Conservation (phyloP, 805 yeast species). For the Priceomyces fermenticarens region DNA sequence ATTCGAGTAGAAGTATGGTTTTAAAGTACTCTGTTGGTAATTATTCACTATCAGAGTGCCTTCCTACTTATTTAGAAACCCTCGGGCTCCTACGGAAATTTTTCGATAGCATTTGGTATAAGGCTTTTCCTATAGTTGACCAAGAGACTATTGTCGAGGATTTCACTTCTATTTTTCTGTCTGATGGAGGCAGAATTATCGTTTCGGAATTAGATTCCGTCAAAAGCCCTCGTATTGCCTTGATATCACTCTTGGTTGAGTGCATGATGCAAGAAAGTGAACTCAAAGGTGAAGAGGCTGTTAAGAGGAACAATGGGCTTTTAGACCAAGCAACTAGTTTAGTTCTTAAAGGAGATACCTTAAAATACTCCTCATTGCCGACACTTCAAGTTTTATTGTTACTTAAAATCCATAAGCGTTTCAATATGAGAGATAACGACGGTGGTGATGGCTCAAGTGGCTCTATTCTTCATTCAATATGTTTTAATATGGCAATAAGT, state of each 20-base stretch:
- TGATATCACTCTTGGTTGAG: slow-evolving; percentile 1
- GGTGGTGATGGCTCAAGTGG: slow-evolving; percentile 5
- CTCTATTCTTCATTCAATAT: slow-evolving; percentile 1
- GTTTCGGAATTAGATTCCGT: background rate
- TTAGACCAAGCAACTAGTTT: slow-evolving; percentile 1
- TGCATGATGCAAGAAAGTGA: slow-evolving; percentile 1
- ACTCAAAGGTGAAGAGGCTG: background rate
- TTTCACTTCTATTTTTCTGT: background rate
- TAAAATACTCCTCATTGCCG: slow-evolving; percentile 1
- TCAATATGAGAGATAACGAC: slow-evolving; percentile 3
- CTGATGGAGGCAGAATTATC: background rate
- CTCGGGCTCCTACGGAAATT: background rate
- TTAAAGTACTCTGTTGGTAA: background rate
- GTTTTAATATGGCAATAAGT: slow-evolving; percentile 4
- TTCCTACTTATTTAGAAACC: background rate
- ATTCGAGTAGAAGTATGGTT: background rate
- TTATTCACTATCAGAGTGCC: background rate
- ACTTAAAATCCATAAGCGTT: background rate
- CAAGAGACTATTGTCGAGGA: background rate
- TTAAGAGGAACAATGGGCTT: background rate
- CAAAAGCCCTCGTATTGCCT: background rate
- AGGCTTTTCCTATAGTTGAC: background rate
- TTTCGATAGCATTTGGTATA: slow-evolving; percentile 4
- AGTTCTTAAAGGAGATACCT: background rate
- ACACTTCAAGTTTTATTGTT: slow-evolving; percentile 3